A percentile compares a stretch with the other conserved stretches of the same genome.
Conservation (phyloP, 2,329 filamentous ascomycete genomes). For the Xylaria sp. region DNA sequence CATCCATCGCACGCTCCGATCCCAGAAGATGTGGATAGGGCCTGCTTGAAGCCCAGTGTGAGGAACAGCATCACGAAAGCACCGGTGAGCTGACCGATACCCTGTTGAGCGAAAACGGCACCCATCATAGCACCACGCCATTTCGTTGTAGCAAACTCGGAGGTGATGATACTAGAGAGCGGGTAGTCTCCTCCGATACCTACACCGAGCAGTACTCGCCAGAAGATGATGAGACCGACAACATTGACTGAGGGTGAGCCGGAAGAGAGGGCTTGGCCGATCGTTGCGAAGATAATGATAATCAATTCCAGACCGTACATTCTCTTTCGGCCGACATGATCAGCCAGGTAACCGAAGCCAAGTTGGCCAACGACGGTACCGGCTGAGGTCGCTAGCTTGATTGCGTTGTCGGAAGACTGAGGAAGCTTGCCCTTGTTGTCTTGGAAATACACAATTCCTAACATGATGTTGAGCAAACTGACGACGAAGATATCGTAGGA, state of each 20-base stretch:
- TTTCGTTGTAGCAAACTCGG: slow-evolving; percentile 87
- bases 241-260: slow-evolving; percentile 71
- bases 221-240: slow-evolving; percentile 78
- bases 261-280: slow-evolving; percentile 76
- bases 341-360: slow-evolving; percentile 81
- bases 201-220: slow-evolving; percentile 80
- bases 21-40: slow-evolving; percentile 63
- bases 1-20: slow-evolving; percentile 69
- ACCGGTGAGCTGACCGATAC: slow-evolving; percentile 80
- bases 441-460: slow-evolving; percentile 80
- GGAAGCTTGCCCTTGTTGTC: slow-evolving; percentile 69
- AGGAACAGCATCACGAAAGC: slow-evolving; percentile 82
- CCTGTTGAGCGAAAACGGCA: slow-evolving; percentile 88
- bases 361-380: slow-evolving; percentile 87
- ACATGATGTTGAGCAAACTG: slow-evolving; percentile 77
- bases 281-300: slow-evolving; percentile 81
- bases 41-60: slow-evolving; percentile 75
- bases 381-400: slow-evolving; percentile 86
- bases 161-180: slow-evolving; percentile 84
- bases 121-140: slow-evolving; percentile 89
- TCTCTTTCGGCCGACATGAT: slow-evolving; percentile 78
- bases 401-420: slow-evolving; percentile 76
- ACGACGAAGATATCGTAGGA: slow-evolving; percentile 86
- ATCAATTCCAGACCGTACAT: slow-evolving; percentile 82
- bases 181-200: slow-evolving; percentile 84